Base-by-base conservation (phyloP, 2,329 filamentous ascomycete species). In the Microdochium nivale region DNA sequence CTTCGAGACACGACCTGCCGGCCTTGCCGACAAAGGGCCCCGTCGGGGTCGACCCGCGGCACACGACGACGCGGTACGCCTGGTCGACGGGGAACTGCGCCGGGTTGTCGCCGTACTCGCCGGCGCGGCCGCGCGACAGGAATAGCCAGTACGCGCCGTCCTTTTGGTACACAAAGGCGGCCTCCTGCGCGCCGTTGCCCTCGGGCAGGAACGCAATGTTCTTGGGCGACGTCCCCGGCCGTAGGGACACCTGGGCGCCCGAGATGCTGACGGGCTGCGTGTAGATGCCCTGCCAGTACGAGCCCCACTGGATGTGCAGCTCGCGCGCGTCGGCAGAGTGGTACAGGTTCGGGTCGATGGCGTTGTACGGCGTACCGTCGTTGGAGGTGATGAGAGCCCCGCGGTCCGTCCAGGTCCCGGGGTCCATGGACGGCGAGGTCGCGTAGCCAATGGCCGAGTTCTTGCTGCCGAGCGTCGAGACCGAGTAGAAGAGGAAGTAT, bases 31-130 rank as follows among this genome's bases (percentile, higher is more conserved):
- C 78, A 59, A 81, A 88, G 1, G 69, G 69, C 0, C 80, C 72
- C 1, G 70, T 78, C 3, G 75, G 71, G 7, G 66, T 71, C 1
- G 64, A 69, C 3, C 77, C 80, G n/a, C 81, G 69, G 67, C 84
- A 87, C 25, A 84, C 81, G 59, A 76, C 77, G 62, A 87, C 82
- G 61, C 78, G 79, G 64, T 87, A 87, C 65, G 86, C 84, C n/a
- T 69, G 67, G 3, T 83, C 83, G 0, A 70, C 48, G 0, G 79
- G 73, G 0, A 83, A 81, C 51, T 62, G 67, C 51, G 58, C 68
- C 0, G 60, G 63, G 56, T 83, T 76, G 40, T 44, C 21, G 3
- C 40, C 40, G 55, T 79, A 83, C n/a, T 69, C 71, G 55, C 84
- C 87, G 70, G 83, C 87, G 25, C 69, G 71, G 1, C 84, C 84